Base-by-base conservation (phyloP, 495 filamentous ascomycete genomes). In the Trichoderma orchidacearum region DNA sequence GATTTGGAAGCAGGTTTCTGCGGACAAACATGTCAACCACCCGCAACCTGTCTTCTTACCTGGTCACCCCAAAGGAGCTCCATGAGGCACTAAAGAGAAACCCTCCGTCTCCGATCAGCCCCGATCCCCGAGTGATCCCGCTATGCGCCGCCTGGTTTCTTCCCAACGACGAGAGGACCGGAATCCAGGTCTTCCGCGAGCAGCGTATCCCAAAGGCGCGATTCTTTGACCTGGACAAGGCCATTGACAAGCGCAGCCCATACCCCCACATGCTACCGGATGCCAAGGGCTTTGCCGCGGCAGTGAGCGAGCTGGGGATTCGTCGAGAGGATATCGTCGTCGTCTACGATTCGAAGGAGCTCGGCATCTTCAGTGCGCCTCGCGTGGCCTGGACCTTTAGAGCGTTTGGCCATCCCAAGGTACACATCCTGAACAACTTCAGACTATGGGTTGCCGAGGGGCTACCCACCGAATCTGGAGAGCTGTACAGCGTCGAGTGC, bases 251-350 rank as follows among this genome's bases (percentile, higher is more conserved):
- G 62, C 79, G 81, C 60, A 94, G 87, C 31, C 85, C 87, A 6
- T 98, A 95, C 66, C 92, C 93, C 12, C 93, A 98, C 68, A 98
- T 98, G 93, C 85, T 98, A 6, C 94, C 94, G 3, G 85, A 77
- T 18, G 74, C 85, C 15, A 80, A 85, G 59, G 75, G 79, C 30
- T 97, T 97, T 67, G 85, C 90, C 38, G 76, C 84, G 57, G 89
- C 90, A 9, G 96, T 98, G 94, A 80, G 84, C 59, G 76, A 83
- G 38, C 71, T 98, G 17, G 93, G 93, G 4, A 93, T 98, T 56
- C 81, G 81, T 32, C 77, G 79, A 56, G 88, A 95, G 41, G 93
- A 98, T 62, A 85, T 82, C 11, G 78, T 98, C 1, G 92, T 97
- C 8, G 88, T 98, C 7, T 98, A 97, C 64, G 93, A 98, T 68